Evolutionary conservation across 768 basidiomycete species (phyloP).

Genomic region (Boletus rufocinnamomeus): DNA sequence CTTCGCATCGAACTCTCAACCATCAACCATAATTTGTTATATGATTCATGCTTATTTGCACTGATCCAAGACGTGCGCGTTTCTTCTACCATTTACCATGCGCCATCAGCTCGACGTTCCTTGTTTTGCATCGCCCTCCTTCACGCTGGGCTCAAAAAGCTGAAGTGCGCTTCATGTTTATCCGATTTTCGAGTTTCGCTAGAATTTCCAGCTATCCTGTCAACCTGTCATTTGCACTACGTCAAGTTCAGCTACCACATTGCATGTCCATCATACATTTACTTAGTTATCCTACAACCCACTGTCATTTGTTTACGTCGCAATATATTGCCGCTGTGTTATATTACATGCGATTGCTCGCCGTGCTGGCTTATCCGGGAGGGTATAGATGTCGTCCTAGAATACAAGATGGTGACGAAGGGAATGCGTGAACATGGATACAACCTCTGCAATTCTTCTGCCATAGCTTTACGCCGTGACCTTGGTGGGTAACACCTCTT

Average conservation of each 20-base stretch:
- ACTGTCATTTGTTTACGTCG: conserved; percentile 34
- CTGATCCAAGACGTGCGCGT: conserved; percentile 31
- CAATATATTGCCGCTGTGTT: conserved; percentile 31
- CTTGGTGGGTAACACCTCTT: conserved; percentile 37
- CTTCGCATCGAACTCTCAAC: conserved; percentile 36
- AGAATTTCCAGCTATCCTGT: conserved; percentile 32
- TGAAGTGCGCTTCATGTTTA: conserved; percentile 33
- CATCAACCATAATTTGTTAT: conserved; percentile 28
- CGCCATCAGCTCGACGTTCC: conserved; percentile 27
- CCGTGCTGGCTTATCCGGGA: not conserved
- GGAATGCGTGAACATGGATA: conserved; percentile 16
- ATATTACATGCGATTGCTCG: conserved; percentile 2
- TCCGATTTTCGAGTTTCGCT: conserved; percentile 21
- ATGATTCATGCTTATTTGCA: conserved; percentile 39
- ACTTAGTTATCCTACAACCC: conserved; percentile 20
- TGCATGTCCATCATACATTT: conserved; percentile 28
- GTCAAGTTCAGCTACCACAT: conserved; percentile 23
- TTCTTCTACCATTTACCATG: conserved; percentile 33
- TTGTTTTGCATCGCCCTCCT: conserved; percentile 23
- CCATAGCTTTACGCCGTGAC: conserved; percentile 9
- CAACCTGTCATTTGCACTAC: conserved; percentile 28
- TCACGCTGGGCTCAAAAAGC: conserved; percentile 27
- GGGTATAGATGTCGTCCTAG: conserved; percentile 21
- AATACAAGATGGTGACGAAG: conserved; percentile 25
- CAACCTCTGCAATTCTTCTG: not conserved